Base-by-base conservation (phyloP, 371 early-diverging fungal species). In the Mucor irregularis region DNA sequence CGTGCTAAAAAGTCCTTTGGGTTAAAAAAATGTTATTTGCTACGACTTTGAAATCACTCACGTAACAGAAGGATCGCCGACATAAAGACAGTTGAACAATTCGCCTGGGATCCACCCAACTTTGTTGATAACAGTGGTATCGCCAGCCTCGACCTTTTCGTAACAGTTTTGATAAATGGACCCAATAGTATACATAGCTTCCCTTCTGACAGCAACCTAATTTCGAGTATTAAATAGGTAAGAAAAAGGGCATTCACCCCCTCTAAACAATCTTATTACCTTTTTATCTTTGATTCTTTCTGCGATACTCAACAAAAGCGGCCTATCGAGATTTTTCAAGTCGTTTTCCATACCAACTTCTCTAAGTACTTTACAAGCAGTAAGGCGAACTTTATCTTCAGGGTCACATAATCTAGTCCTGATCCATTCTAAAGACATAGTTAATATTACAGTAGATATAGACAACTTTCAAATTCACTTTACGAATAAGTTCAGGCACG, bases 351-450 rank as follows among this genome's bases (percentile, higher is more conserved):
- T 42, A 30, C 85, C 87, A 22, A 96, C 62, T 35, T 77, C 67
- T 8, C 84, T 84, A 17, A 96, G 61, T 1, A 85, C 64, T 58
- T 81, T 83, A 64, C 95, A 88, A 0, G 84, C 85, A 0, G 85
- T 81, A 22, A 83, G 65, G 5, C 98, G 90, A 9, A 98, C 95
- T 61, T 91, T 92, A 29, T 98, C 97, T 50, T 98, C 97, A 0
- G 93, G 91, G 67, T 98, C 98, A 13, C 82, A 64, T 19, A 94
- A 61, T 64, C 91, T 93, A 42, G 85, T 82, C 22, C 70, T 80
- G n/a, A 95, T 64, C 4, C 80, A 73, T 5, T 76, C 89, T 61
- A 56, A 22, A 44, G 8, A 22, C 5, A 28, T 30, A 33, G 37
- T 49, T 21, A 40, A 34, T 21, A 10, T 26, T 43, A 51, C 10